phyloP scores from a whole-genome alignment of 345 rosid genomes.

The Acer yangbiense region DNA sequence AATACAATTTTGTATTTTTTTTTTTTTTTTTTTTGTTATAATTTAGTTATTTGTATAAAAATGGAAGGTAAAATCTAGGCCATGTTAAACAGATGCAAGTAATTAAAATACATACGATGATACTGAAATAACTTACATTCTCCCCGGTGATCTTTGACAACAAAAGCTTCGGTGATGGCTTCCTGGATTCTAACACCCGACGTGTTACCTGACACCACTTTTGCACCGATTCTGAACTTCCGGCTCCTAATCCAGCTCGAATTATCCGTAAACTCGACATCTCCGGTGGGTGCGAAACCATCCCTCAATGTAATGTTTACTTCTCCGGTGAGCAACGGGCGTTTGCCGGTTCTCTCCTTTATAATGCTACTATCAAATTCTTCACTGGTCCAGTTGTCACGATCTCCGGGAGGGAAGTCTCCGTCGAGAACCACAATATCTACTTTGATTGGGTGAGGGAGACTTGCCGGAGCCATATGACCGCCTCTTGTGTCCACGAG shows the following conservation, averaged over 20 bases:
- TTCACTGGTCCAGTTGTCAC: slow-evolving; percentile 56
- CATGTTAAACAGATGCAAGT: no score
- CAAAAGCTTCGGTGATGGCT: slow-evolving; percentile 75
- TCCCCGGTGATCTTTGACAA: slow-evolving; percentile 94
- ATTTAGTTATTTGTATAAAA: no score
- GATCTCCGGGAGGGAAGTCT: slow-evolving; percentile 54
- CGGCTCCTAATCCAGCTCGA: slow-evolving; percentile 95
- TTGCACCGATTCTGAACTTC: slow-evolving; percentile 74
- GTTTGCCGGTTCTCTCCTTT: slow-evolving; percentile 75
- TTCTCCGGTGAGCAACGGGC: slow-evolving; percentile 93
- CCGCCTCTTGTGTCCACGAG: slow-evolving; percentile 41
- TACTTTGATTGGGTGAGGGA: slow-evolving; percentile 55
- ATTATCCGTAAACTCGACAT: slow-evolving; percentile 82
- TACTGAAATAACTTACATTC: slow-evolving; percentile 64
- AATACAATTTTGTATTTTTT: not conserved
- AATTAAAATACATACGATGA: not conserved
- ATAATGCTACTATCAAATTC: slow-evolving; percentile 61
- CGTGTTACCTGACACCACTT: slow-evolving; percentile 49
- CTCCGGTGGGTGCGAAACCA: slow-evolving; percentile 52
- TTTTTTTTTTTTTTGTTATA: no score
- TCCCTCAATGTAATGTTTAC: slow-evolving; percentile 52
- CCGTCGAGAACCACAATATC: slow-evolving; percentile 82
- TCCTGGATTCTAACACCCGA: slow-evolving; percentile 58
- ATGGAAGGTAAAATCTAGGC: not conserved
- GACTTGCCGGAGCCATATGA: slow-evolving; percentile 23